phyloP scores from a whole-genome alignment of 352 stramenopile species.

The Globisporangium barbulae region DNA sequence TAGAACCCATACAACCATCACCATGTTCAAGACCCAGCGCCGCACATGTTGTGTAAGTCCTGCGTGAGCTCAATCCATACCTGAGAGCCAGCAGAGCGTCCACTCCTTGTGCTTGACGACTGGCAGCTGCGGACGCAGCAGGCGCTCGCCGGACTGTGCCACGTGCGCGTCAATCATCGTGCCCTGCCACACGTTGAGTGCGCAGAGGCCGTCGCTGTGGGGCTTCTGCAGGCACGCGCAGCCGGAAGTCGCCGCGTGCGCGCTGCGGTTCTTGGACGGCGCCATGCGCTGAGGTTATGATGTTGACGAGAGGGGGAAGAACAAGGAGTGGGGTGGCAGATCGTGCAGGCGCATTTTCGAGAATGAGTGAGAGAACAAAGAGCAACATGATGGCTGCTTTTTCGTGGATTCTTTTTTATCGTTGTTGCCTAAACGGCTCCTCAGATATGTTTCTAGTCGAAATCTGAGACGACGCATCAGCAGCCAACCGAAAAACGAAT shows the following conservation, averaged over 20 bases:
- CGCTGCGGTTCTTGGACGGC: constrained; percentile 39
- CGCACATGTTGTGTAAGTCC: neutral
- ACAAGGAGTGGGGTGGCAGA: too few relatives aligned
- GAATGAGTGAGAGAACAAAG: too few relatives aligned
- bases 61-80: constrained; percentile 8
- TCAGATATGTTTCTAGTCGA: too few relatives aligned
- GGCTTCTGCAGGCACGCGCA: constrained; percentile 31
- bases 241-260: neutral
- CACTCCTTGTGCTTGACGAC: constrained; percentile 52
- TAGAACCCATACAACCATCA: neutral
- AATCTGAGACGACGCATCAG: too few relatives aligned
- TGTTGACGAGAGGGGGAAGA: neutral
- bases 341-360: too few relatives aligned
- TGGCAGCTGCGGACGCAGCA: constrained; percentile 40
- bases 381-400: too few relatives aligned
- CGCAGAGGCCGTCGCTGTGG: constrained; percentile 39
- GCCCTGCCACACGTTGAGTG: constrained; percentile 51
- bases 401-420: too few relatives aligned
- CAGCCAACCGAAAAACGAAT: too few relatives aligned
- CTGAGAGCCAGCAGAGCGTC: constrained; percentile 30
- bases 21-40: neutral
- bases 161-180: constrained; percentile 39
- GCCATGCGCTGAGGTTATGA: constrained; percentile 24
- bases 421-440: too few relatives aligned
- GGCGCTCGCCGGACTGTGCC: constrained; percentile 11